phyloP scores from a whole-genome alignment of 2,329 filamentous ascomycete species.

The Aspergillus fructus region DNA sequence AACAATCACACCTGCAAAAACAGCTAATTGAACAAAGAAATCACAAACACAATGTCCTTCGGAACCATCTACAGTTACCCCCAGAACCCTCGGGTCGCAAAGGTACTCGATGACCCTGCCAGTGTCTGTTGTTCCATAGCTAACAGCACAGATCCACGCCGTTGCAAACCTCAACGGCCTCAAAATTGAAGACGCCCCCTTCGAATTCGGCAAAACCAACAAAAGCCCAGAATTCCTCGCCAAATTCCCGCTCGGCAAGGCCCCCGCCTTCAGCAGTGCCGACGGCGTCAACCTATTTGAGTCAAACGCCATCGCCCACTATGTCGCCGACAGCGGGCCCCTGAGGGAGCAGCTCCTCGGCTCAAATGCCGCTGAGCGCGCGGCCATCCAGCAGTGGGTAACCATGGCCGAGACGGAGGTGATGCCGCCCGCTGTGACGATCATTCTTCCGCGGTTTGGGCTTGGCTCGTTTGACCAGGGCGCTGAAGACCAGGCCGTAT shows the following conservation, averaged over 20 bases:
- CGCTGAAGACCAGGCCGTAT: slow-evolving; percentile 18
- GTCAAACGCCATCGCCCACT: slow-evolving; percentile 49
- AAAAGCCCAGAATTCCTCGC: slow-evolving; percentile 46
- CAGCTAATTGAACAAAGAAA: too few relatives aligned
- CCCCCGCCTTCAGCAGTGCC: slow-evolving; percentile 50
- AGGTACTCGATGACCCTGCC: slow-evolving; percentile 10
- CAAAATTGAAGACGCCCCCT: slow-evolving; percentile 33
- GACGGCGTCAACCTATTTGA: slow-evolving; percentile 51
- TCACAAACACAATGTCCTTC: slow-evolving; percentile 13
- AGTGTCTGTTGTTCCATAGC: too few relatives aligned
- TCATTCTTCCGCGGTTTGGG: slow-evolving; percentile 23
- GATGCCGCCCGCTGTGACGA: slow-evolving; percentile 15
- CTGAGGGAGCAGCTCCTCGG: slow-evolving; percentile 48
- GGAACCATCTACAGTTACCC: slow-evolving; percentile 22
- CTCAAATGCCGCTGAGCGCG: slow-evolving; percentile 39
- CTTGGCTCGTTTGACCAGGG: slow-evolving; percentile 20
- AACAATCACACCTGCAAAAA: too few relatives aligned
- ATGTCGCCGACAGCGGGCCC: slow-evolving; percentile 49
- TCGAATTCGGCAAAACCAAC: slow-evolving; percentile 46
- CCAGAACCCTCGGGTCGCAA: slow-evolving; percentile 22
- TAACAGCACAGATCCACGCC: slow-evolving; percentile 25
- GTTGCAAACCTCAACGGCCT: slow-evolving; percentile 38
- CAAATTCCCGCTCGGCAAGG: slow-evolving; percentile 55
- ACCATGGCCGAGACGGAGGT: slow-evolving; percentile 39
- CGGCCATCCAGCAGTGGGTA: slow-evolving; percentile 49